Evolutionary conservation across 257 asterid species (phyloP).

Genomic region (Solanum chmielewskii): DNA sequence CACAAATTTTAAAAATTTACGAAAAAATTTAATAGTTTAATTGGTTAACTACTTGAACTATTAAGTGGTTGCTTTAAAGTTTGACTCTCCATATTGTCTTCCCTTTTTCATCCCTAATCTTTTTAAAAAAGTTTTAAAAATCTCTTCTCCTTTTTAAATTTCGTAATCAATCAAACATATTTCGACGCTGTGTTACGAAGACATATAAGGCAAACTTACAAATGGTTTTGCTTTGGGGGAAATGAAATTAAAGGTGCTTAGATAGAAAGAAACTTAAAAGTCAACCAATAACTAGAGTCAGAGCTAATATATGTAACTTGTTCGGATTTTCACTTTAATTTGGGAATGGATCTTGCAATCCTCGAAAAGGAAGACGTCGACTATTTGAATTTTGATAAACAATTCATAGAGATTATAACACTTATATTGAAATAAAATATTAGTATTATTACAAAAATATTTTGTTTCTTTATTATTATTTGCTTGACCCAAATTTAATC

Average conservation of each 20-base stretch:
- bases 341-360: background rate
- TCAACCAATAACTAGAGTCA: background rate
- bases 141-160: background rate
- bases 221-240: background rate
- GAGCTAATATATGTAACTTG: background rate
- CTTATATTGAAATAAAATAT: background rate
- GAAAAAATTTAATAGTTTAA: no score
- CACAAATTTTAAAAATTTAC: no score
- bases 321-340: background rate
- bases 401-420: background rate
- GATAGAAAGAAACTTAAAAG: background rate
- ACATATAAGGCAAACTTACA: background rate
- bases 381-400: background rate
- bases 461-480: no score
- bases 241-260: background rate
- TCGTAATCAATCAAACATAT: background rate
- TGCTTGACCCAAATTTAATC: background rate
- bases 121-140: no score
- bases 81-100: background rate
- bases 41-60: no score
- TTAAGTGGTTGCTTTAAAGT: no score
- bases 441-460: no score
- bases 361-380: background rate
- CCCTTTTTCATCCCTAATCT: background rate
- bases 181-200: background rate